Base-by-base conservation (phyloP, 345 rosid genomes). In the Gossypium turneri region DNA sequence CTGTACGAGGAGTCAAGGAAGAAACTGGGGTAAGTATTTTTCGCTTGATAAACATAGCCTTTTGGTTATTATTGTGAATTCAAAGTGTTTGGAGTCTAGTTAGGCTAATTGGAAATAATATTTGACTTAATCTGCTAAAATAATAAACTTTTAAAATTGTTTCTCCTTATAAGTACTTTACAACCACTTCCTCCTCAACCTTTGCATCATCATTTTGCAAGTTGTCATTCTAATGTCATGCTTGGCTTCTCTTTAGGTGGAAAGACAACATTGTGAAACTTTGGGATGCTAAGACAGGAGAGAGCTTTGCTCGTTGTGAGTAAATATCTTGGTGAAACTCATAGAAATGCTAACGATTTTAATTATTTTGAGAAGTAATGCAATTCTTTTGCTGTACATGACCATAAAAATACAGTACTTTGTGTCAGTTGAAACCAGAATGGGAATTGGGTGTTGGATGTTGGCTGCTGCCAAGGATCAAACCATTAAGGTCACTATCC, bases 351-450 rank as follows among this genome's bases (percentile, higher is more conserved):
- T 38, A 25, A 47, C 9, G 45, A 77, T 43, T 71, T 77, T 17
- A 51, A 67, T 25, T 27, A 64, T 58, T 55, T 53, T 76, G 68
- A 70, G 57, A 75, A 70, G 67, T 73, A 80, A 61, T 77, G 63
- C 70, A 69, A 75, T 62, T 75, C 61, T 80, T 66, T 79, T 85
- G 81, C 89, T 90, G 99, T 81, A n/a, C 99, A 95, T 87, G 99
- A 94, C 61, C 99, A 95, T 85, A 95, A 95, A 87, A 95, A 89
- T 77, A 90, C 92, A 13, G 99, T 93, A 77, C 97, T 93, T 75
- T 89, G 94, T 78, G 98, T 93, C 81, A 95, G 91, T 80, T 95
- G 98, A 97, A 93, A 95, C 84, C 94, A 89, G 83, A 95, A 95
- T 82, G 99, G 97, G 77, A 95, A 95, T 75, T 95, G 98, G 98